phyloP scores from a whole-genome alignment of 345 rosid genomes.

The Mercurialis annua region DNA sequence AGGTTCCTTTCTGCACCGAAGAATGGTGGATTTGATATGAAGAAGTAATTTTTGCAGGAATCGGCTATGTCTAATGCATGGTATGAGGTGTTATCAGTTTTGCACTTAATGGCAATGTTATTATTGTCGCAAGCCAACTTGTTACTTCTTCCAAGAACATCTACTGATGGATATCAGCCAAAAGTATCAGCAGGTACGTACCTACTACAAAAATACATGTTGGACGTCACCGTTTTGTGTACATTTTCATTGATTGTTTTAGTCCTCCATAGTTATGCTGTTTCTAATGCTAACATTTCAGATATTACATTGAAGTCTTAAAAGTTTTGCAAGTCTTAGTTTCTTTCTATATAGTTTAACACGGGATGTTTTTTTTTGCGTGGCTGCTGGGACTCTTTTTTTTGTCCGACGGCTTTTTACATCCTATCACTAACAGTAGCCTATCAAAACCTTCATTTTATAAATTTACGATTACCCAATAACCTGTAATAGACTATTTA shows the following conservation, averaged over 20 bases:
- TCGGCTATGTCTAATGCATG: constrained; percentile 81
- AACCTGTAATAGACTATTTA: constrained; percentile 2
- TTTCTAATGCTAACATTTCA: background rate
- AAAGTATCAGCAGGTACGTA: constrained; percentile 90
- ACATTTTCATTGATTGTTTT: background rate
- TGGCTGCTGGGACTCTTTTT: background rate
- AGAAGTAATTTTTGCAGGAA: constrained; percentile 58
- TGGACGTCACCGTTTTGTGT: constrained; percentile 2
- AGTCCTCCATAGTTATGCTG: background rate
- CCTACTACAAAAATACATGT: constrained; percentile 9
- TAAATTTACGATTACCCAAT: background rate
- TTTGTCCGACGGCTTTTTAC: background rate
- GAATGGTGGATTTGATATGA: constrained; percentile 16
- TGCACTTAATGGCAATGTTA: constrained; percentile 97
- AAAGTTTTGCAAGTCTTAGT: background rate
- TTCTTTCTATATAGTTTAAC: background rate
- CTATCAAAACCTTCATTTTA: background rate
- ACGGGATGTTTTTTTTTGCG: background rate
- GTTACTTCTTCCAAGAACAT: constrained; percentile 86
- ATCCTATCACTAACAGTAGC: background rate
- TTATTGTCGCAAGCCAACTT: constrained; percentile 83
- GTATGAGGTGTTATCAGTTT: constrained; percentile 93
- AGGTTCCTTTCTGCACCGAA: constrained; percentile 15
- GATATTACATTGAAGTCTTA: background rate
- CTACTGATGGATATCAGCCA: constrained; percentile 70